Evolutionary conservation across 176 grass and related monocot genomes (phyloP), one percentile per base, ranked within the genome.

Genomic region (Zizania latifolia): DNA sequence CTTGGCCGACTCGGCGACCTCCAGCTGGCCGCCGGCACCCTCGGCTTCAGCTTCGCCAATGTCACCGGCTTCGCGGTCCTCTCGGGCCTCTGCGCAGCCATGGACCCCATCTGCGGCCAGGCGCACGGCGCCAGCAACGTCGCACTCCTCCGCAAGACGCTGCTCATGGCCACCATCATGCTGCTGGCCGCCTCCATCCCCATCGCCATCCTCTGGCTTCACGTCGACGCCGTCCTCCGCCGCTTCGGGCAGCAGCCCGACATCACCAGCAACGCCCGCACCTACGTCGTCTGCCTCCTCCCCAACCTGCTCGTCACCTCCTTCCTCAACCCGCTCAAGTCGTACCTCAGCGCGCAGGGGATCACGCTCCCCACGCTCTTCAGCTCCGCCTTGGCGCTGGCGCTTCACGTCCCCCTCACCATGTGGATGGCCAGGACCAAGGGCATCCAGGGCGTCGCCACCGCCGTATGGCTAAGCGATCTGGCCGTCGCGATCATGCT

Each of bases 61-160:
- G 86, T 91, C 29, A 97, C 94, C 0, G 94, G 94, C 15, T 97
- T 97, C 75, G 87, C 94, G 3, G 86, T 97, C 4, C 84, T 97
- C 13, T 89, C 41, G 1, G 94, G 94, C 0, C 90, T 97, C 8
- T 91, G 90, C 51, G 78, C 78, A 45, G 94, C 90, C 81, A 97
- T 93, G 94, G 94, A 97, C 26, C 88, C 94, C 28, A 87, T 97
- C 71, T 97, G 94, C 41, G 94, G 94, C 7, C 94, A 97, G 83
- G 94, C 94, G n/a, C 84, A 87, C 69, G 94, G 94, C 10, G 94
- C 94, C 55, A 28, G 65, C 11, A 97, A 97, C 89, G 72, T 13
- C 8, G 54, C 44, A 24, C 94, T 97, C 33, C 82, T 97, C 33
- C 90, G 72, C 45, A 64, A 79, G 36, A 92, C 94, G 28, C 90